Conservation (phyloP, 2,329 filamentous ascomycete genomes). For the Pseudogymnoascus sp. region DNA sequence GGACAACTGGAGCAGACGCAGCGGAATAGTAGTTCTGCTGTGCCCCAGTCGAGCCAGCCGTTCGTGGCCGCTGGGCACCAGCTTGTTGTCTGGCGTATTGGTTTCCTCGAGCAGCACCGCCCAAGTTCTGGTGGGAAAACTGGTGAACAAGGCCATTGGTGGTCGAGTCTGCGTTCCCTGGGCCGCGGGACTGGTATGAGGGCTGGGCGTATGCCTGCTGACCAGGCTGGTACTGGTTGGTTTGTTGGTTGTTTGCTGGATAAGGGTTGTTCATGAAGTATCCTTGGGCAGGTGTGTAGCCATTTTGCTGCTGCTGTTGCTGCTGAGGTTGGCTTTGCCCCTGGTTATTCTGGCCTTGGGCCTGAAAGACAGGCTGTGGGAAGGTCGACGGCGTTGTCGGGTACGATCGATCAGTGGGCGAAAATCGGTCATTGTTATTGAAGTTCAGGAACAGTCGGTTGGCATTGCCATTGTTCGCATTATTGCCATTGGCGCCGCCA, state of each 20-base stretch:
- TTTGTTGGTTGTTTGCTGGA: conserved; percentile 30
- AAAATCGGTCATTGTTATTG: conserved; percentile 56
- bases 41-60: conserved; percentile 63
- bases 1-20: conserved; percentile 55
- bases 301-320: conserved; percentile 34
- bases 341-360: conserved; percentile 29
- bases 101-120: conserved; percentile 60
- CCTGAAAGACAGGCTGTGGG: conserved; percentile 70
- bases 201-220: conserved; percentile 46
- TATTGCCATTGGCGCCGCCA: conserved; percentile 21
- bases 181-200: conserved; percentile 40
- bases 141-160: conserved; percentile 91
- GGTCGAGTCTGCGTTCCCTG: conserved; percentile 63
- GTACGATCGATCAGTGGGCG: conserved; percentile 55
- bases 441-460: conserved; percentile 61
- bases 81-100: conserved; percentile 64
- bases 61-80: conserved; percentile 71
- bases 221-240: conserved; percentile 42
- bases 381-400: conserved; percentile 93
- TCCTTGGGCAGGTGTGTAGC: conserved; percentile 38
- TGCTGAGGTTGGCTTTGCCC: conserved; percentile 31
- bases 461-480: conserved; percentile 28
- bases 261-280: conserved; percentile 61
- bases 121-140: conserved; percentile 92
- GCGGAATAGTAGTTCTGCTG: conserved; percentile 63